phyloP scores from a whole-genome alignment of 1,284 basidiomycete genomes.

The Athelia sp. region DNA sequence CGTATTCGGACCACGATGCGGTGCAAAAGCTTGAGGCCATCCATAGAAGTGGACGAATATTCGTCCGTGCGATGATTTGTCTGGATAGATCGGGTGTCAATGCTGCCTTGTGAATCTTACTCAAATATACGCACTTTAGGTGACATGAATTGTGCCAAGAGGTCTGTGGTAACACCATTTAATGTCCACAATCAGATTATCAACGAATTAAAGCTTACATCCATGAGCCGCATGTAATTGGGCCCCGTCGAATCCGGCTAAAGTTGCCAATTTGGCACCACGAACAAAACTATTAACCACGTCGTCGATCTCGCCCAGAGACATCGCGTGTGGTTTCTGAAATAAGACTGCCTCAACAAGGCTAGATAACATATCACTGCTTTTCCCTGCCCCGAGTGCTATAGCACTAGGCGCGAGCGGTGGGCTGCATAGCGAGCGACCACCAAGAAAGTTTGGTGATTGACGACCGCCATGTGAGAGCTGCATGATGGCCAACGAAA shows the following conservation, averaged over 20 bases:
- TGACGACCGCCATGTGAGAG: slow-evolving; percentile 87
- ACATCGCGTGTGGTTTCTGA: slow-evolving; percentile 61
- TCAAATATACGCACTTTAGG: slow-evolving; percentile 47
- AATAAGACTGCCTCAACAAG: slow-evolving; percentile 53
- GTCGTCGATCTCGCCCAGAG: slow-evolving; percentile 51
- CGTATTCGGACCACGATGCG: slow-evolving; percentile 65
- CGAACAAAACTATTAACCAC: slow-evolving; percentile 66
- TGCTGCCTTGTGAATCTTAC: background rate
- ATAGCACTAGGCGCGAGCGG: slow-evolving; percentile 75
- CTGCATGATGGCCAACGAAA: slow-evolving; percentile 68
- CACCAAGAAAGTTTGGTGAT: slow-evolving; percentile 69
- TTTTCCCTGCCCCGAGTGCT: slow-evolving; percentile 40
- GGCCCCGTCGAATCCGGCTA: slow-evolving; percentile 84
- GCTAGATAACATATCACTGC: slow-evolving; percentile 29
- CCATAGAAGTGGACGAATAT: slow-evolving; percentile 46
- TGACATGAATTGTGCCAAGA: slow-evolving; percentile 83
- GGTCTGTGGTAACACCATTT: slow-evolving; percentile 40
- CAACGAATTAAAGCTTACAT: slow-evolving; percentile 43
- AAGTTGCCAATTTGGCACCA: slow-evolving; percentile 62
- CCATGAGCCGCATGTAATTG: slow-evolving; percentile 90
- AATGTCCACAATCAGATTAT: no score
- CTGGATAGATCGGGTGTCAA: slow-evolving; percentile 27
- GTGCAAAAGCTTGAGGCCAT: slow-evolving; percentile 44
- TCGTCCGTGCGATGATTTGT: slow-evolving; percentile 66
- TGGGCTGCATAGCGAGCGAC: slow-evolving; percentile 51